Conservation (phyloP, 352 stramenopile genomes). For the Globisporangium mamillatum region DNA sequence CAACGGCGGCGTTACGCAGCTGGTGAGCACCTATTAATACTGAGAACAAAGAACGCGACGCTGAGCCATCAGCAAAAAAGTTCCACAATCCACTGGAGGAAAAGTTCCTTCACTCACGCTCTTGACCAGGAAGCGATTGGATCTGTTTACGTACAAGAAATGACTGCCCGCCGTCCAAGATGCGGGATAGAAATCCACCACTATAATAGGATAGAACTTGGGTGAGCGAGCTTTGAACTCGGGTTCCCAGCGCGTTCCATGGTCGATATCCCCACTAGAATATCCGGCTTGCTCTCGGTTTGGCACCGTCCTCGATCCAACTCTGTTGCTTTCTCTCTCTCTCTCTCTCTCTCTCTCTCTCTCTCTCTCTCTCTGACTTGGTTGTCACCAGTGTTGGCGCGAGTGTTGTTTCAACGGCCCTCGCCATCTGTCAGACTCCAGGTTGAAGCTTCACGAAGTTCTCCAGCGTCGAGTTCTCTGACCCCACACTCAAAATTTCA, state of each 20-base stretch:
- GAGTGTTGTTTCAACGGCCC: neutral
- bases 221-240: neutral
- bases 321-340: neutral
- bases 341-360: too few species aligned
- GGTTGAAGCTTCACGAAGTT: neutral
- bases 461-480: neutral
- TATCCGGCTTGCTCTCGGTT: neutral
- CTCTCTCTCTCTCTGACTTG: neutral
- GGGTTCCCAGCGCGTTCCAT: neutral
- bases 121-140: neutral
- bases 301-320: neutral
- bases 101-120: neutral
- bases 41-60: conserved; percentile 1
- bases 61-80: neutral
- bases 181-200: neutral
- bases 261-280: neutral
- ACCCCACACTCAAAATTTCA: neutral
- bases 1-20: conserved; percentile 1
- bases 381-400: neutral
- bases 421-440: neutral
- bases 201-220: neutral
- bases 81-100: neutral
- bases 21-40: conserved; percentile 1
- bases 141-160: neutral
- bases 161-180: neutral